phyloP scores from a whole-genome alignment of 1,139 yeast genomes.

The Blastobotrys illinoisensis region DNA sequence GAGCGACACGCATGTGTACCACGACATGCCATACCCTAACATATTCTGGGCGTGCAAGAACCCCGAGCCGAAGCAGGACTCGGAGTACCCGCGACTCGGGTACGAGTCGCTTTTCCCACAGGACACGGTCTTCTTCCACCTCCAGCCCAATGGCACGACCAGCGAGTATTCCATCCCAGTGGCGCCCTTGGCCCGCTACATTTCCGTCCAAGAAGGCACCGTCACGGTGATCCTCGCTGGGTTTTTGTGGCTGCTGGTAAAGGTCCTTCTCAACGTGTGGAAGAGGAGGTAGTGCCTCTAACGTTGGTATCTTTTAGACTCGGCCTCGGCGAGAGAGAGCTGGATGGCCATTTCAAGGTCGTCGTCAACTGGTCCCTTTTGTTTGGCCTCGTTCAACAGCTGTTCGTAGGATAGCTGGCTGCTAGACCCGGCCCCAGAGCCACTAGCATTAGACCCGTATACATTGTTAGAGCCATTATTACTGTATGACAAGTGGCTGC shows the following conservation, averaged over 20 bases:
- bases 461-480: not conserved
- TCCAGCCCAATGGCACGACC: slow-evolving; percentile 8
- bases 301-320: not conserved
- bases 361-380: slow-evolving; percentile 9
- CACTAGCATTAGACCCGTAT: not conserved
- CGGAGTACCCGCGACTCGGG: slow-evolving; percentile 36
- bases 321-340: slow-evolving; percentile 9
- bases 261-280: slow-evolving; percentile 19
- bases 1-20: slow-evolving; percentile 13
- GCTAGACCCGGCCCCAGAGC: not conserved
- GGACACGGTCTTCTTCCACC: slow-evolving; percentile 39
- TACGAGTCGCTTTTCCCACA: slow-evolving; percentile 43
- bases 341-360: slow-evolving; percentile 14
- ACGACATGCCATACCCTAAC: slow-evolving; percentile 34
- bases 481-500: not conserved
- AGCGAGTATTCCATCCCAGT: slow-evolving; percentile 35
- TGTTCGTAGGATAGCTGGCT: not conserved
- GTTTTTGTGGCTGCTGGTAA: slow-evolving; percentile 31
- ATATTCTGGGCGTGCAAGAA: slow-evolving; percentile 48
- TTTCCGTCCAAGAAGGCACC: slow-evolving; percentile 32
- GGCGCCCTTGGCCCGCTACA: slow-evolving; percentile 29
- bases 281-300: not conserved
- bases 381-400: not conserved
- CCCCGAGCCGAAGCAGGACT: slow-evolving; percentile 22
- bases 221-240: slow-evolving; percentile 30